Base-by-base conservation (phyloP, 257 asterid species). In the Lycium ferocissimum region DNA sequence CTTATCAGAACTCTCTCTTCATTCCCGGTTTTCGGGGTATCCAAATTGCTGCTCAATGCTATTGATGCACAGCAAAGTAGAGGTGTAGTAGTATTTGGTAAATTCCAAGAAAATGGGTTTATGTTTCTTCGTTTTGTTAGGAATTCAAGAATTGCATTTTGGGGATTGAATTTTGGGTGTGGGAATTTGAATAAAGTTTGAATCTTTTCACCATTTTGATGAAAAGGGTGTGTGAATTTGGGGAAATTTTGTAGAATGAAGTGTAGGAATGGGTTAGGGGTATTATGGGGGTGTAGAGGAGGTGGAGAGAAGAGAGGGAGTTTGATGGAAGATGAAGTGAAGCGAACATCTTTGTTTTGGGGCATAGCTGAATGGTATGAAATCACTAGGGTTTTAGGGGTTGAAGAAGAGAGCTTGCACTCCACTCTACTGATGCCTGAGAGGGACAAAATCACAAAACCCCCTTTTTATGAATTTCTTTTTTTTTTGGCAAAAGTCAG, bases 1-100 rank as follows among this genome's bases (percentile, higher is more conserved):
- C 98, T 94, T 35, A 97, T 93, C 86, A 97, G 85, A 82, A 95
- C 95, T 90, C 98, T 93, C 90, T 97, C 99, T 66, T 97, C 98
- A 82, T 93, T 76, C 12, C 91, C 84, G 2, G 88, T 87, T 69
- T 65, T 87, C 22, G 90, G 73, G 45, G 89, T 93, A 54, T 93
- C 59, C 51, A 90, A 92, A 17, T 91, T 85, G 43, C 70, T 51
- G 78, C 76, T 40, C 14, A 93, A 82, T 20, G 89, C 87, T 15
- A 96, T 78, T 13, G 99, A 83, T 51, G 99, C 93, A 17, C 92
- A 96, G 89, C 97, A 91, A 59, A 94, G 90, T 26, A 92, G 92
- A 26, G 93, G 95, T 40, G 45, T 3, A 43, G 91, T 80, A 1
- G 91, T 80, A 1, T 83, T 88, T 65, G 62, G 57, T 84, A 89